Base-by-base conservation (phyloP, 768 basidiomycete species). In the Chalciporus piperatus region DNA sequence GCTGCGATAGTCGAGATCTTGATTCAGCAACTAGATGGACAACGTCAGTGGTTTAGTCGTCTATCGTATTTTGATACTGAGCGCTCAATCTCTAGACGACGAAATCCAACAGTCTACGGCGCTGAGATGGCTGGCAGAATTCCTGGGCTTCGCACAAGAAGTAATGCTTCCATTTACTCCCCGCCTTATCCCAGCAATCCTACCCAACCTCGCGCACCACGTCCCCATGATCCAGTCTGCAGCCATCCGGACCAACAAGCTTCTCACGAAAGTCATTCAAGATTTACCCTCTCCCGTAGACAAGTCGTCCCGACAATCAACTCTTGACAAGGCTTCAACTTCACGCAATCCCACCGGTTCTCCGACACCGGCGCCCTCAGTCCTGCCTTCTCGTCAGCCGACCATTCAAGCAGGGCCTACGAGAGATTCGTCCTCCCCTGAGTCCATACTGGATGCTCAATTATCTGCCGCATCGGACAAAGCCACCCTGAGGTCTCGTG, bases 91-190 rank as follows among this genome's bases (percentile, higher is more conserved):
- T 22, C 19, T 51, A 46, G 97, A 98, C 61, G 90, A 92, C 54
- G 94, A 96, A 64, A 90, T 96, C 25, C 94, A 97, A 57, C 92
- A 97, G 60, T 91, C 90, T 0, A 95, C 90, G 0, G 91, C 94
- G n/a, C 78, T 99, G 14, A 77, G 82, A 54, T 99, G 97, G 97
- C 74, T 99, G 20, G 82, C 90, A 6, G 92, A 94, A 57, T 93
- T 98, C 70, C 74, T 98, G 28, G 78, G 74, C 43, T 92, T 98
- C 60, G 87, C 85, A 2, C 85, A 89, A 48, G 91, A 94, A 64
- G 92, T 95, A 48, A 91, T 98, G 79, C 82, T 98, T 23, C 89
- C 91, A 2, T 97, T 97, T 64, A 92, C 93, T 0, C 94, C 97
- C 1, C 85, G 92, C 37, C 84, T 99, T 41, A 87, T 99, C 40